Percentiles rank a stretch among this genome's conserved stretches.
These are phyloP conservation scores for Thelephora terrestris DNA, from an alignment of 1,284 basidiomycete genomes.

Conservation along the genomic window DNA sequence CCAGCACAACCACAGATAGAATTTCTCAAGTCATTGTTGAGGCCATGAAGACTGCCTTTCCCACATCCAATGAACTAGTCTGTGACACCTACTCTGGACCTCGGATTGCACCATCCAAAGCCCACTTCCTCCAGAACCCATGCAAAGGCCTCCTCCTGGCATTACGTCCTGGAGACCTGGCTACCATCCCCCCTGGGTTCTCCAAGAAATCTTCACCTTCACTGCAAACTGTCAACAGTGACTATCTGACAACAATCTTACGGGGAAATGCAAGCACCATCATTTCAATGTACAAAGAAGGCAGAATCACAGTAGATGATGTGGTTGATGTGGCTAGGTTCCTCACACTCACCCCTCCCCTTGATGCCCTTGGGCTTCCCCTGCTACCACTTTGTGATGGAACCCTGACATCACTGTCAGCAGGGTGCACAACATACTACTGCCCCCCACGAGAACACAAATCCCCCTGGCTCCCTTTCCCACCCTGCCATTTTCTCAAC, in stretches of 20 bases:
- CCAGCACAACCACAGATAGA: conserved; percentile 7
- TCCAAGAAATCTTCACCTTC: not conserved
- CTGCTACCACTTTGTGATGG: conserved; percentile 26
- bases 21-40: conserved; percentile 12
- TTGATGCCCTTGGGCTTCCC: conserved; percentile 19
- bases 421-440: conserved; percentile 8
- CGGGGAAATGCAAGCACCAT: conserved; percentile 4
- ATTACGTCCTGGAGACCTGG: not conserved
- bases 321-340: conserved; percentile 12
- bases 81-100: conserved; percentile 10
- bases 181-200: not conserved
- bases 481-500: conserved; percentile 19
- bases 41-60: conserved; percentile 18
- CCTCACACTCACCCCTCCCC: conserved; percentile 10
- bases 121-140: conserved; percentile 5
- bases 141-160: not conserved
- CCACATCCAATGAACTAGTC: not conserved
- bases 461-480: conserved; percentile 14
- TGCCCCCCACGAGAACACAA: conserved; percentile 5
- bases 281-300: conserved; percentile 9
- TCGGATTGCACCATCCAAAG: conserved; percentile 9
- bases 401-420: conserved; percentile 17
- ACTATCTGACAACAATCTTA: conserved; percentile 6
- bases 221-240: not conserved
- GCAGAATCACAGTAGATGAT: conserved; percentile 5